phyloP scores from a whole-genome alignment of 192 early-diverging fungal genomes.

The Coemansia asiatica region DNA sequence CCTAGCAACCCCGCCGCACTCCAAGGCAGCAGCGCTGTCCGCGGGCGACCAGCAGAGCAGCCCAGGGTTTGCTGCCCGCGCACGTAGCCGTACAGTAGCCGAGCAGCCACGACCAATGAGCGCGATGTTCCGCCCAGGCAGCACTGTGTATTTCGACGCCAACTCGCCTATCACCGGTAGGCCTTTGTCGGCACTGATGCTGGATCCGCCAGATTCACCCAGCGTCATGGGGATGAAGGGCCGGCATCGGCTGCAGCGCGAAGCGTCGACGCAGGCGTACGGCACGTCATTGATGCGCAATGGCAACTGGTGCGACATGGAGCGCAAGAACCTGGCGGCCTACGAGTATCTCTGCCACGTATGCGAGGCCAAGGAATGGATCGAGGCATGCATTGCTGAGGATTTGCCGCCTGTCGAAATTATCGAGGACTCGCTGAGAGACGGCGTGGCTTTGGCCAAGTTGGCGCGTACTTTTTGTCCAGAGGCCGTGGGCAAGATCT shows the following conservation, averaged over 20 bases:
- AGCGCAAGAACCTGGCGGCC: constrained; percentile 86
- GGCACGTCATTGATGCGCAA: constrained; percentile 25
- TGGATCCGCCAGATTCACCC: constrained; percentile 55
- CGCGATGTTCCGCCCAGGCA: constrained; percentile 13
- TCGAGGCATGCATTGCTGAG: constrained; percentile 87
- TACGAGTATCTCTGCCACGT: constrained; percentile 99
- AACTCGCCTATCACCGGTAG: constrained; percentile 23
- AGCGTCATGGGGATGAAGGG: constrained; percentile 53
- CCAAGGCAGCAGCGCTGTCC: constrained; percentile 24
- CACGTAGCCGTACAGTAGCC: constrained; percentile 48
- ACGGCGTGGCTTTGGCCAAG: constrained; percentile 90
- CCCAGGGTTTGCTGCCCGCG: constrained; percentile 6
- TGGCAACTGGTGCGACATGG: constrained; percentile 83
- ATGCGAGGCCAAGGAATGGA: constrained; percentile 99
- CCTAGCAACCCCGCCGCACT: constrained; percentile 17
- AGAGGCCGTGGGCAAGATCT: constrained; percentile 81
- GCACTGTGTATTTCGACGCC: constrained; percentile 1
- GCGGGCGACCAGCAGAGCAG: not conserved
- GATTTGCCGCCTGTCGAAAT: constrained; percentile 73
- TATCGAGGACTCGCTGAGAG: constrained; percentile 88
- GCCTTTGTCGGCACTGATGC: constrained; percentile 39
- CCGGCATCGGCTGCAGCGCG: constrained; percentile 53
- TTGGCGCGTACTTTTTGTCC: constrained; percentile 84
- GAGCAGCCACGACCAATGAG: constrained; percentile 20
- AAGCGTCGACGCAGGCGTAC: constrained; percentile 22